Base-by-base conservation (phyloP, 2,329 filamentous ascomycete genomes). In the Aureobasidium sp. region DNA sequence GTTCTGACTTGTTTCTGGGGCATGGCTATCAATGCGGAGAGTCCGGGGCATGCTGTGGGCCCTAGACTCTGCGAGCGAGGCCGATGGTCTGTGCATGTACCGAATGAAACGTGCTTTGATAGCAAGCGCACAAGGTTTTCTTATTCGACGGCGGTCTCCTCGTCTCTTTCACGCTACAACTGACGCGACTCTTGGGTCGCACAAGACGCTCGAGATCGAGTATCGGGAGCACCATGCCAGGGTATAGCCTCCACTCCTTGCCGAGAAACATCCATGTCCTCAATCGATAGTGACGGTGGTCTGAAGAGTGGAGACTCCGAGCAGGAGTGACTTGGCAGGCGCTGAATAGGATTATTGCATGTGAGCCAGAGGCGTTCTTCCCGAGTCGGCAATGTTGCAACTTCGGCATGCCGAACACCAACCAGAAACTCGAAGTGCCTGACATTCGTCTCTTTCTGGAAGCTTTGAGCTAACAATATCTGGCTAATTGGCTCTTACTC, bases 11-110 rank as follows among this genome's bases (percentile, higher is more conserved):
- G 20, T 52, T 39, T 39, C 49, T 52, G 49, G 49, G 29, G 41
- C 39, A 57, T 57, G 53, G 11, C 39, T 44, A 57, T 57, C 53
- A 44, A 12, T 57, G 41, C 53, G 53, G 53, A 57, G 53, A 57
- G 31, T 11, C 53, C n/a, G 53, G 39, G 53, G 37, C 9, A 5
- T 34, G 14, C 17, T 44, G 41, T 57, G 51, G 51, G 25, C 41
- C 37, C 8, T 42, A 8, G 15, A n/a, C 37, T 39, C 22, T 31
- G 3, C 34, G 5, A 22, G 29, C 9, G 41, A 25, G 39, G 9
- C 53, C 41, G 53, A 25, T 9, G 29, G 53, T 31, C 53, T 44
- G 39, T 57, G 53, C 53, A 36, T 20, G 27, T 34, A 36, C 53
- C 53, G 53, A 52, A 52, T 27, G 20, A 25, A 39, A 39, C 49